Conservation (phyloP, 805 yeast species). For the Saccharomycopsis fermentans region DNA sequence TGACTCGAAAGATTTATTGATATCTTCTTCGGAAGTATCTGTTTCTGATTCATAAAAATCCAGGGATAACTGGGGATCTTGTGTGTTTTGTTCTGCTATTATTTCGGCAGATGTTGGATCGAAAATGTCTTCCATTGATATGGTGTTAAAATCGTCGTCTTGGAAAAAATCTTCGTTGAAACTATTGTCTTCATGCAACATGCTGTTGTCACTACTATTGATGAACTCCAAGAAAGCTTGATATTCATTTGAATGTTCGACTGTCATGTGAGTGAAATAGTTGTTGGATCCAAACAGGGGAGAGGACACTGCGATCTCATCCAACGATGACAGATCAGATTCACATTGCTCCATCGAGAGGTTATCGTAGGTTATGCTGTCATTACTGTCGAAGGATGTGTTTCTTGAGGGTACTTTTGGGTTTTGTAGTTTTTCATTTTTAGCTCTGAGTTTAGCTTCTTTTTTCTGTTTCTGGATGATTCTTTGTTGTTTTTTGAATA, state of each 20-base stretch:
- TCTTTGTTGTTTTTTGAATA: not conserved
- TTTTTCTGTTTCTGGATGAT: not conserved
- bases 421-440: not conserved
- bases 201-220: conserved; percentile 10
- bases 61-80: not conserved
- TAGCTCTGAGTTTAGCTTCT: not conserved
- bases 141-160: conserved; percentile 18
- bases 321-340: not conserved
- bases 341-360: not conserved
- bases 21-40: conserved; percentile 16
- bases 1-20: not conserved
- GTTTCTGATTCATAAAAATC: conserved; percentile 15
- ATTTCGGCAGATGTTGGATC: conserved; percentile 1
- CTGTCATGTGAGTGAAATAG: not conserved
- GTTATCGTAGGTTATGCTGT: not conserved
- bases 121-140: conserved; percentile 18
- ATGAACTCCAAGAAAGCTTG: conserved; percentile 5
- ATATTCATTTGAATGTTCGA: not conserved
- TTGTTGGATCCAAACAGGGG: not conserved
- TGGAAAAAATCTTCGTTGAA: conserved; percentile 15
- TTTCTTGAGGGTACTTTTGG: not conserved
- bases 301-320: not conserved
- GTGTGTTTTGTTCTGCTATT: not conserved
- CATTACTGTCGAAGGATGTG: not conserved
- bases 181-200: conserved; percentile 5